Evolutionary conservation across 805 yeast genomes (phyloP).

Genomic region (Wickerhamiella galacta): DNA sequence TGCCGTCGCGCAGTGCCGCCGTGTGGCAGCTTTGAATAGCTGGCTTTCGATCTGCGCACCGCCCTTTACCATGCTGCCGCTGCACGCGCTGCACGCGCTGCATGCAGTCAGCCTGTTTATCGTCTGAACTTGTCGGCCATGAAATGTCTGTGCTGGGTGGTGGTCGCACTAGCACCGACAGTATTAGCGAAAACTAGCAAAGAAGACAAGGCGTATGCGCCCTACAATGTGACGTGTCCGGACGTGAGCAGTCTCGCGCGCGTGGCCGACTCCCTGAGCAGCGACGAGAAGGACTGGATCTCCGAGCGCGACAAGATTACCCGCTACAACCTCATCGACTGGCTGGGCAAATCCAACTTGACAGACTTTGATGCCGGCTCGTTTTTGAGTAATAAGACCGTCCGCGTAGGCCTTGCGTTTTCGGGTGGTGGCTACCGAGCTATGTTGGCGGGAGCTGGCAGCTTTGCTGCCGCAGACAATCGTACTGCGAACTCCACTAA

Average conservation of each 20-base stretch:
- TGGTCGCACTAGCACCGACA: no score
- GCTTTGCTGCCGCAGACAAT: conserved; percentile 60
- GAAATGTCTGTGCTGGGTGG: no score
- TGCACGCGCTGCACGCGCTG: no score
- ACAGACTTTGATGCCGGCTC: conserved; percentile 31
- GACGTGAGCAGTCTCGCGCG: conserved; percentile 18
- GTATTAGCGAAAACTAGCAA: no score
- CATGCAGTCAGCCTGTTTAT: no score
- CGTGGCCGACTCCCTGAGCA: conserved; percentile 17
- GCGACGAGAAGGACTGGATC: conserved; percentile 20
- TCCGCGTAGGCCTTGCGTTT: conserved; percentile 40
- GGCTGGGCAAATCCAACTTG: conserved; percentile 30
- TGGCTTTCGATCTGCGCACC: no score
- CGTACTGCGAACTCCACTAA: conserved; percentile 40
- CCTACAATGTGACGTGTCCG: conserved; percentile 32
- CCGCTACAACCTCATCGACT: conserved; percentile 26
- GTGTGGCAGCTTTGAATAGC: no score
- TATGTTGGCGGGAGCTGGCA: conserved; percentile 74
- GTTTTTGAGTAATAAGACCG: conserved; percentile 19
- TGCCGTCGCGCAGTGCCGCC: no score
- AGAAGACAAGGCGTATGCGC: conserved; percentile 30
- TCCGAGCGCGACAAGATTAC: conserved; percentile 20
- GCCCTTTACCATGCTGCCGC: no score
- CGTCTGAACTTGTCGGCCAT: no score
- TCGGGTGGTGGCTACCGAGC: conserved; percentile 90